phyloP scores from a whole-genome alignment of 208 protist genomes.

The Naegleria lovaniensis region DNA sequence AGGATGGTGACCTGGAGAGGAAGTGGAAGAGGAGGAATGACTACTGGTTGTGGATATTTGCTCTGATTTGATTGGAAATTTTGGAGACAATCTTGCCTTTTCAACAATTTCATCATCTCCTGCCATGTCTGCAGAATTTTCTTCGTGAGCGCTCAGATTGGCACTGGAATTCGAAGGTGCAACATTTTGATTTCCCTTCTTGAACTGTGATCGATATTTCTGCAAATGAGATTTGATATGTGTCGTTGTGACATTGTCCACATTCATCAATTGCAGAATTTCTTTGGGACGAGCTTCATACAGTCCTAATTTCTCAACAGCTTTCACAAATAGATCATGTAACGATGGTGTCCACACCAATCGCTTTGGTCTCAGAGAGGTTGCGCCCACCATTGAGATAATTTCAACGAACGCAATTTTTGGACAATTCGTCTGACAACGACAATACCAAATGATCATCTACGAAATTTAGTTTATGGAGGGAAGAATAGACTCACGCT shows the following conservation, averaged over 20 bases:
- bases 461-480: too few species aligned
- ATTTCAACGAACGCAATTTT: too few species aligned
- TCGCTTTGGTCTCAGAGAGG: background rate
- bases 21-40: background rate
- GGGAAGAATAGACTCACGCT: too few species aligned
- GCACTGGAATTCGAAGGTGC: background rate
- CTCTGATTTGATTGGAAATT: background rate
- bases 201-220: background rate
- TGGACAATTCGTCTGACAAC: too few species aligned
- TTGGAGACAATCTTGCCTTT: background rate
- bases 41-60: background rate
- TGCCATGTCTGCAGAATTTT: background rate
- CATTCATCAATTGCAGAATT: background rate
- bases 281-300: background rate
- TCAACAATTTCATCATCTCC: background rate
- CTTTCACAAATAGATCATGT: background rate
- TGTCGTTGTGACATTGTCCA: background rate
- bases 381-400: too few species aligned
- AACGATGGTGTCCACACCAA: background rate
- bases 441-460: too few species aligned
- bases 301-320: background rate
- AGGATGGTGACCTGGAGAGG: too few species aligned
- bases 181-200: background rate
- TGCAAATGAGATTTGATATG: slow-evolving; percentile 21
- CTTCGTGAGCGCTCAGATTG: background rate